Percentiles rank a stretch among this genome's conserved stretches.
Evolutionary conservation across 2,329 filamentous ascomycete genomes (phyloP).

Genomic region (Dothideomycetes sp.): DNA sequence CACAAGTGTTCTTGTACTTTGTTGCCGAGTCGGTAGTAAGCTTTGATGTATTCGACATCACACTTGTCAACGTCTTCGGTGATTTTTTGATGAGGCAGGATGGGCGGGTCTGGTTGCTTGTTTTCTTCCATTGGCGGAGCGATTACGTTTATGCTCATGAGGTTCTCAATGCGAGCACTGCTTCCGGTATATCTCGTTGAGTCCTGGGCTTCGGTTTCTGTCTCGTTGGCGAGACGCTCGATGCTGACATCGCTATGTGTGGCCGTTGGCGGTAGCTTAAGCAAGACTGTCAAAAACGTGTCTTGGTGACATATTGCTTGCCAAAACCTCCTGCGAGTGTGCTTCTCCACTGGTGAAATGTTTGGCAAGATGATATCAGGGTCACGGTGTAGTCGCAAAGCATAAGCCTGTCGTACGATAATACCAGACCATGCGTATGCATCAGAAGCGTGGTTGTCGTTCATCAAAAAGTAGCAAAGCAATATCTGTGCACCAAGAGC

Average conservation of each 20-base stretch:
- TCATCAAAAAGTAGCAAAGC: conserved; percentile 77
- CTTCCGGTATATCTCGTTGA: conserved; percentile 42
- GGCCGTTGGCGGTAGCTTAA: conserved; percentile 67
- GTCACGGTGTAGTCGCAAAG: conserved; percentile 71
- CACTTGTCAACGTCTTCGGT: conserved; percentile 23
- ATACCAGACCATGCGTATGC: conserved; percentile 77
- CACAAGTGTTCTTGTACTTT: conserved; percentile 70
- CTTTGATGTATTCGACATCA: conserved; percentile 52
- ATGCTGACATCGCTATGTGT: conserved; percentile 73
- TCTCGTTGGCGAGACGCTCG: conserved; percentile 61
- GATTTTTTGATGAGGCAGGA: conserved; percentile 27
- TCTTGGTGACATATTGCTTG: conserved; percentile 74
- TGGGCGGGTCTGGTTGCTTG: conserved; percentile 22
- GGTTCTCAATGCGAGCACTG: conserved; percentile 37
- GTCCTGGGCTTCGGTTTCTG: conserved; percentile 36
- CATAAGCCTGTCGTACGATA: conserved; percentile 67
- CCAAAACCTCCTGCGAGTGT: conserved; percentile 71
- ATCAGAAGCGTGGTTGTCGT: conserved; percentile 75
- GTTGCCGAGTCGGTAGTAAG: conserved; percentile 71
- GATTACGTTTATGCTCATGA: conserved; percentile 44
- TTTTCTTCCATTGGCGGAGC: conserved; percentile 30
- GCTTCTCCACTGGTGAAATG: conserved; percentile 62
- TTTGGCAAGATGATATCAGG: conserved; percentile 62
- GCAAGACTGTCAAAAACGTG: conserved; percentile 68
- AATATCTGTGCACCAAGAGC: conserved; percentile 74